A percentile compares a stretch with the other conserved stretches of the same genome.
Evolutionary conservation across 345 rosid species (phyloP).

Genomic region (Eucalyptus fibrosa): DNA sequence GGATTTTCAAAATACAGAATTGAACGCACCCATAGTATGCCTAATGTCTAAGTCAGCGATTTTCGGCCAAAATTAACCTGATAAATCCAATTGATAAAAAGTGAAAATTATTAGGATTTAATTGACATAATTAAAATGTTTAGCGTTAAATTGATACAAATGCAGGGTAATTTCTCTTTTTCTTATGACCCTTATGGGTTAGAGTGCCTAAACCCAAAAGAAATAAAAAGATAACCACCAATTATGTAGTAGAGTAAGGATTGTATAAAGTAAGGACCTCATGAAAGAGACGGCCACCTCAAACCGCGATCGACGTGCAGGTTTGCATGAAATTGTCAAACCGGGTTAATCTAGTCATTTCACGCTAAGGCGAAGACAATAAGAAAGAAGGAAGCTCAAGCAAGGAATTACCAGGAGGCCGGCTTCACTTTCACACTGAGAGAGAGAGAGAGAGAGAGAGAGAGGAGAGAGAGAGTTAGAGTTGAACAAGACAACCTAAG

Average conservation of each 20-base stretch:
- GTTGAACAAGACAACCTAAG: background rate
- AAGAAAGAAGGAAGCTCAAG: background rate
- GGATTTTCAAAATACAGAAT: no score
- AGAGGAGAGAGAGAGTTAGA: background rate
- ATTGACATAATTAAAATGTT: background rate
- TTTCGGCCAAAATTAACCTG: accelerated
- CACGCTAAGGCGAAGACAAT: background rate
- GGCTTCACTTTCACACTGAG: background rate
- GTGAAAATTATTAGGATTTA: no score
- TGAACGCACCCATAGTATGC: background rate
- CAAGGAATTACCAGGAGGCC: background rate
- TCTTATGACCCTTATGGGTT: background rate
- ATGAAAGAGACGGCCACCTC: background rate
- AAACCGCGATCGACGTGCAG: background rate
- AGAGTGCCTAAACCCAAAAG: background rate
- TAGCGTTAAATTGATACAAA: background rate
- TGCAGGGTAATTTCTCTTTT: background rate
- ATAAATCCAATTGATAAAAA: background rate
- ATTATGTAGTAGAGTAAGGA: background rate
- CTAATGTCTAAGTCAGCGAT: no score
- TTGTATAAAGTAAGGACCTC: background rate
- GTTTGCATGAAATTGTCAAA: background rate
- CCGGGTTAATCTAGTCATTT: background rate
- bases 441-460: background rate
- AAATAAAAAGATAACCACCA: background rate